Conservation (phyloP, 352 stramenopile genomes). For the Phytophthora ohioensis region DNA sequence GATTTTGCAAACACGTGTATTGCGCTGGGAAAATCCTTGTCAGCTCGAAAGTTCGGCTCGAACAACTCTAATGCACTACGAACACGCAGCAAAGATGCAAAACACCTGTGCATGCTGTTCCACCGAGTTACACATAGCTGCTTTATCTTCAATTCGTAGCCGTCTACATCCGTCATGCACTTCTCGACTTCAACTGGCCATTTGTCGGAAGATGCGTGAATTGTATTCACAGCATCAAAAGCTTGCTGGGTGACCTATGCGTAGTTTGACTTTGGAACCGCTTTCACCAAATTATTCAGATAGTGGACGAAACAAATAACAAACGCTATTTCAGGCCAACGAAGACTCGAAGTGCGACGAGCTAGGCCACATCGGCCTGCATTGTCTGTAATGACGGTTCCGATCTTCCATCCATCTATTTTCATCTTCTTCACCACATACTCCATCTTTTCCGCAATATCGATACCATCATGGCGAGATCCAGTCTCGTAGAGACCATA, state of each 20-base stretch:
- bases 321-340: constrained; percentile 13
- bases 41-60: not conserved
- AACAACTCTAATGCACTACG: not conserved
- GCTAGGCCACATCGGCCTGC: not conserved
- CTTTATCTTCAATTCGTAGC: not conserved
- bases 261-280: constrained; percentile 10
- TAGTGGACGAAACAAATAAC: constrained; percentile 17
- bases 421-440: not conserved
- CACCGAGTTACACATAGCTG: constrained; percentile 16
- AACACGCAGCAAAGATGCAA: not conserved
- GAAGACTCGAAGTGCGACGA: constrained; percentile 17
- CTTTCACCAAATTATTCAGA: constrained; percentile 22
- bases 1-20: too few species aligned
- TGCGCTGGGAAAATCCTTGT: not conserved
- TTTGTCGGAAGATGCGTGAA: constrained; percentile 13
- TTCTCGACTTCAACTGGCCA: constrained; percentile 16
- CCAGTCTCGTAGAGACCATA: constrained; percentile 5
- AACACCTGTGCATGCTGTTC: not conserved
- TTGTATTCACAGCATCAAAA: constrained; percentile 11
- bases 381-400: not conserved
- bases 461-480: constrained; percentile 1
- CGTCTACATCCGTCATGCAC: constrained; percentile 10
- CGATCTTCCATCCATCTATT: constrained; percentile 2
- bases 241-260: constrained; percentile 8
- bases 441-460: constrained; percentile 21